Evolutionary conservation across 2,329 filamentous ascomycete species (phyloP), one percentile per base, ranked within the genome.

Genomic region (Botryotinia narcissicola): DNA sequence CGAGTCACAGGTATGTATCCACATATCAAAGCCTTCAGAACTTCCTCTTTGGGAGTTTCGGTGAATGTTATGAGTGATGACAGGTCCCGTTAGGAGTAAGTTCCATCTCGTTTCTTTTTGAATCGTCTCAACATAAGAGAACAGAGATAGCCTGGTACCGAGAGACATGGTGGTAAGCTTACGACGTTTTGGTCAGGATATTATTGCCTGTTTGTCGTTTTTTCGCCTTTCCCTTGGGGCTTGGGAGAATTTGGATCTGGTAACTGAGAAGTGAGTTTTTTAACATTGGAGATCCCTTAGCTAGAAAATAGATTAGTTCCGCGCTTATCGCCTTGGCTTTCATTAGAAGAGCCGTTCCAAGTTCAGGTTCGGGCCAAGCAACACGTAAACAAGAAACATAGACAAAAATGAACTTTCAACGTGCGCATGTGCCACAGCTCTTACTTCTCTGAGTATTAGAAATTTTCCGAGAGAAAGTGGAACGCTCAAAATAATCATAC

Each of bases 81-180:
- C 18, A 61, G 46, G 32, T 46, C 22, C n/a, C 16, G 48, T 42
- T 22, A 25, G n/a, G n/a, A 42, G 12, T 44, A n/a, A 57, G n/a
- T 12, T 32, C 18, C 37, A 68, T 42, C 12, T n/a, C 12, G 48
- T 35, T 57, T 35, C 46, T 29, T 32, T 29, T 5, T 4, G 22
- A 18, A 48, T 57, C 20, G 22, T 37, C 16, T 32, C 2, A n/a
- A 61, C 16, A 59, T 22, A 16, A 4, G 29, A 10, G 1, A 37
- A 37, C 5, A 60, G 16, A 29, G 18, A 37, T 37, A 61, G 14
- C 32, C 51, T 72, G 71, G 32, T 72, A 61, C 25, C 54, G 32
- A 72, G 20, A 35, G 20, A 61, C 63, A 61, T 72, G 71, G 71
- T 72, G 5, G 71, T 72, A 68, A 72, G 71, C 71, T 72, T 72